Conservation (phyloP, 129 eudicot species). For the Tagetes patula region DNA sequence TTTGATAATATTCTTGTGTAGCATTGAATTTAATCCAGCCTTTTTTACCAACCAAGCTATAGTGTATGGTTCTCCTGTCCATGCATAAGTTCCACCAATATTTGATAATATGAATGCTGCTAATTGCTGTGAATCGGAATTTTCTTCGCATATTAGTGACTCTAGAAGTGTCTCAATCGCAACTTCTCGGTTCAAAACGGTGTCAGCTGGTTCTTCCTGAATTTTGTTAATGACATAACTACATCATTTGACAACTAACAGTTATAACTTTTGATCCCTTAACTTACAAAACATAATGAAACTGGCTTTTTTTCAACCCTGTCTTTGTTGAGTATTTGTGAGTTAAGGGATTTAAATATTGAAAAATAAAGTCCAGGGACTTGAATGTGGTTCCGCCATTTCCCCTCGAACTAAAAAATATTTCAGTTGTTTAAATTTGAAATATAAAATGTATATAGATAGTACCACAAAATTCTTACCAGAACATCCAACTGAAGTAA, state of each 20-base stretch:
- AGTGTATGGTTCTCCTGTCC: slow-evolving; percentile 79
- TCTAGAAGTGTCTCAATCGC: slow-evolving; percentile 60
- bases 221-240: slow-evolving; percentile 19
- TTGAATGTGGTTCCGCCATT: background rate
- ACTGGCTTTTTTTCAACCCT: background rate
- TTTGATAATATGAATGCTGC: slow-evolving; percentile 69
- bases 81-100: slow-evolving; percentile 73
- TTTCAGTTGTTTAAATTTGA: background rate
- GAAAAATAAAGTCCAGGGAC: background rate
- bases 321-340: background rate
- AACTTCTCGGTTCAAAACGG: slow-evolving; percentile 41
- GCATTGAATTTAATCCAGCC: slow-evolving; percentile 57
- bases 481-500: slow-evolving; percentile 66
- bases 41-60: slow-evolving; percentile 70
- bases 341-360: background rate
- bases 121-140: slow-evolving; percentile 44
- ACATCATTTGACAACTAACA: slow-evolving; percentile 21
- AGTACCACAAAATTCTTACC: slow-evolving; percentile 41
- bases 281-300: background rate
- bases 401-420: background rate
- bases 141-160: slow-evolving; percentile 54
- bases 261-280: background rate
- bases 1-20: slow-evolving; percentile 63
- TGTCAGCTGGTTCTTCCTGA: slow-evolving; percentile 57
- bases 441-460: background rate